A percentile compares a stretch with the other conserved stretches of the same genome.
Evolutionary conservation across 257 asterid genomes (phyloP).

Genomic region (Solanum peruvianum): DNA sequence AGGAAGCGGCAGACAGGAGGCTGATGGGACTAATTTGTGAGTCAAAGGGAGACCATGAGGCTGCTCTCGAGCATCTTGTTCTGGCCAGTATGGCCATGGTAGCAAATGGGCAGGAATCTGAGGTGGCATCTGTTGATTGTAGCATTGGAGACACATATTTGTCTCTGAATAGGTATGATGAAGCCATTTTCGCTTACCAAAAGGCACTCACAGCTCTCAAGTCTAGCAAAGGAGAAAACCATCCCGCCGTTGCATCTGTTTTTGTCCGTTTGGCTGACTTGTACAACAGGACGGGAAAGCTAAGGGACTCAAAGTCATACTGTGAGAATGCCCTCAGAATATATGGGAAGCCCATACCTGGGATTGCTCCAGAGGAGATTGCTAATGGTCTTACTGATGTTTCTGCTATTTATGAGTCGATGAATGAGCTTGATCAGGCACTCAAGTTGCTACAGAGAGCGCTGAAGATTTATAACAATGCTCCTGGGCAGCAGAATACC

Average conservation of each 20-base stretch:
- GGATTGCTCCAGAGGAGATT: conserved; percentile 75
- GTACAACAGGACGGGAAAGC: conserved; percentile 70
- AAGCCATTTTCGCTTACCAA: conserved; percentile 76
- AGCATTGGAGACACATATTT: conserved; percentile 84
- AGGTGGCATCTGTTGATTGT: conserved; percentile 73
- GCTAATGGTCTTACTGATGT: conserved; percentile 83
- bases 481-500: conserved; percentile 85
- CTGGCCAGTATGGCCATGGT: conserved; percentile 94
- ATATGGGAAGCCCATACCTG: conserved; percentile 63
- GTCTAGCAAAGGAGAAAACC: conserved; percentile 80
- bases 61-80: conserved; percentile 90
- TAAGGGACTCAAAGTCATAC: conserved; percentile 74
- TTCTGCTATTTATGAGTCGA: conserved; percentile 82
- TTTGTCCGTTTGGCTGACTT: conserved; percentile 85
- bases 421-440: conserved; percentile 84
- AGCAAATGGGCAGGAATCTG: conserved; percentile 79
- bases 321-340: conserved; percentile 84
- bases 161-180: conserved; percentile 75
- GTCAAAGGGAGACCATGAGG: conserved; percentile 77
- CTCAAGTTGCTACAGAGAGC: conserved; percentile 77
- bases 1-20: conserved; percentile 82
- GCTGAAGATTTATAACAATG: conserved; percentile 64
- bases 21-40: conserved; percentile 89
- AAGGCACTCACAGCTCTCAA: conserved; percentile 82
- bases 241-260: conserved; percentile 81